phyloP scores from a whole-genome alignment of 495 filamentous ascomycete species.

The Entonaema liquescens region DNA sequence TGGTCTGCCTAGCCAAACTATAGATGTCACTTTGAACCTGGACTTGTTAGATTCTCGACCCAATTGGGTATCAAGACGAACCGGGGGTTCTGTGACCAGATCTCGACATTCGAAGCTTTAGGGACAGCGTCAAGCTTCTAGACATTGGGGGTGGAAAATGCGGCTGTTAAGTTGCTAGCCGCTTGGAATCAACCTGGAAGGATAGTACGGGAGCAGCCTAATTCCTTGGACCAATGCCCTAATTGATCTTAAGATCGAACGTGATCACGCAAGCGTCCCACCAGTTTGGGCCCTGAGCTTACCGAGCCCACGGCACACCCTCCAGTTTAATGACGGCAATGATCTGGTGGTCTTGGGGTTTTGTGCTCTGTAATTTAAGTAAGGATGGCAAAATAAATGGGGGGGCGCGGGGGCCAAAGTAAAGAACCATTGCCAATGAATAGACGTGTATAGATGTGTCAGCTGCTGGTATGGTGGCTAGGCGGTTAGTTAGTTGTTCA shows the following conservation, averaged over 20 bases:
- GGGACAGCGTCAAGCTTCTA: neutral
- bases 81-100: neutral
- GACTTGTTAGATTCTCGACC: constrained; percentile 9
- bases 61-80: constrained; percentile 10
- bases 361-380: constrained; percentile 18
- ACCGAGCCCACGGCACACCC: constrained; percentile 36
- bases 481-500: constrained; percentile 10
- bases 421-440: constrained; percentile 7
- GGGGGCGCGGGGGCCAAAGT: constrained; percentile 19
- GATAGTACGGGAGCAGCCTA: neutral
- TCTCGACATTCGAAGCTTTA: neutral
- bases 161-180: neutral
- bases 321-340: constrained; percentile 30
- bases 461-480: constrained; percentile 18
- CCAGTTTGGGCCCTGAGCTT: constrained; percentile 38
- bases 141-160: neutral
- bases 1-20: neutral
- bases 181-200: neutral
- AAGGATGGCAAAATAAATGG: constrained; percentile 20
- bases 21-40: neutral
- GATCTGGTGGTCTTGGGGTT: constrained; percentile 13
- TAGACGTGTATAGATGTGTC: constrained; percentile 10
- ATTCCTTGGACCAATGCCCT: neutral
- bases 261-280: constrained; percentile 16
- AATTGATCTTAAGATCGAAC: constrained; percentile 6